Base-by-base conservation (phyloP, 2,329 filamentous ascomycete genomes). In the Teratosphaeria pseudoeucalypti region DNA sequence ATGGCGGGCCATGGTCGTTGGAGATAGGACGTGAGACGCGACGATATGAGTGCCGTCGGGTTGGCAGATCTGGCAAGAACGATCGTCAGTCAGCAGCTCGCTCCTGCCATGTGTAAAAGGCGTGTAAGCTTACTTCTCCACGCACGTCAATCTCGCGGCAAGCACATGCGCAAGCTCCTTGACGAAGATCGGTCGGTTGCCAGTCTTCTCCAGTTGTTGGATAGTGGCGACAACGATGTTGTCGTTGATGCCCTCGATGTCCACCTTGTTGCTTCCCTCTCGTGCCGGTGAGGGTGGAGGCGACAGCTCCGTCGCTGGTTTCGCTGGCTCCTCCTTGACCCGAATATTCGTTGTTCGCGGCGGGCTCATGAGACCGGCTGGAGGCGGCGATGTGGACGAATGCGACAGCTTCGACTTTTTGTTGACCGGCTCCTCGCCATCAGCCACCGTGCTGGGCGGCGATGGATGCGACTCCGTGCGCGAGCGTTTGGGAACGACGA, bases 151-250 rank as follows among this genome's bases (percentile, higher is more conserved):
- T 62, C 84, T 84, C 62, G 84, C 83, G 66, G 88, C 84, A 61
- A 97, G 81, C 57, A 95, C 83, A 14, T 85, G 83, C 57, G 92
- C 90, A 54, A 99, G 82, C 76, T 97, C 92, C 76, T 96, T 96
- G 64, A 97, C 90, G 34, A 97, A 81, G 75, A 96, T 92, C 59
- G 94, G 94, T 58, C 92, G 83, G 75, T 99, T 99, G 62, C 86
- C 88, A 1, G 92, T 95, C 72, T 88, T 88, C 74, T 96, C 87
- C 59, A 99, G 79, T 76, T 95, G 91, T 67, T 89, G 77, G 69
- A 97, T 90, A 55, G 95, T 90, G 16, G 85, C 90, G 71, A 95
- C 87, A 57, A 99, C 92, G 67, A 99, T 95, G 70, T 96, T 91
- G 74, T 99, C 94, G 71, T 92, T 90, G 75, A 97, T 92, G 47